Evolutionary conservation across 129 eudicot species (phyloP).

Genomic region (Smallanthus sonchifolius): DNA sequence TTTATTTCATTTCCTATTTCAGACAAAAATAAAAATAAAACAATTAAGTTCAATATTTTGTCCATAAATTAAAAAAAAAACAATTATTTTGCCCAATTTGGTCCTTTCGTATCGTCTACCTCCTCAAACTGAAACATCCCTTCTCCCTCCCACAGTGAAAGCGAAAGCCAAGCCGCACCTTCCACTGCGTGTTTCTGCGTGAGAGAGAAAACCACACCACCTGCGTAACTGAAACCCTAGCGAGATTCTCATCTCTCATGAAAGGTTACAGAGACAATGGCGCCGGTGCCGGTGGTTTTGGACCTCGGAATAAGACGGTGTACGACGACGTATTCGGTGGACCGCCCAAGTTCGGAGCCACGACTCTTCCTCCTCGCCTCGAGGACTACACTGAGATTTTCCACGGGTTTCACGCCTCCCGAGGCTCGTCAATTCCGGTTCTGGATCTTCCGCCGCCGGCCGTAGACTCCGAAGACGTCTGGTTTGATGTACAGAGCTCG

Average conservation of each 20-base stretch:
- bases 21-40: background rate
- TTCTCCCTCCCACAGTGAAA: constrained; percentile 13
- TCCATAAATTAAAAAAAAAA: constrained; percentile 5
- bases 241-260: constrained; percentile 19
- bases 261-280: constrained; percentile 44
- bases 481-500: constrained; percentile 48
- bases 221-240: constrained; percentile 30
- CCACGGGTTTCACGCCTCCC: constrained; percentile 76
- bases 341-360: constrained; percentile 58
- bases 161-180: constrained; percentile 24
- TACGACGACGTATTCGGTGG: constrained; percentile 94
- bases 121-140: constrained; percentile 32
- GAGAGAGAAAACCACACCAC: constrained; percentile 24
- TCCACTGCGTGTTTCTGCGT: constrained; percentile 26
- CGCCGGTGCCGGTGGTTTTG: constrained; percentile 23
- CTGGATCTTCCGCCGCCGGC: constrained; percentile 64
- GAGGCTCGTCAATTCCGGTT: constrained; percentile 76
- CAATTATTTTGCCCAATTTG: constrained; percentile 23
- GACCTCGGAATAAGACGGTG: constrained; percentile 36
- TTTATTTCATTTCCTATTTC: constrained; percentile 3
- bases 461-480: constrained; percentile 29
- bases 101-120: constrained; percentile 34
- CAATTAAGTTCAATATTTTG: background rate
- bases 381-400: constrained; percentile 91
- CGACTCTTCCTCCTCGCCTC: constrained; percentile 70